Evolutionary conservation across 768 basidiomycete genomes (phyloP).

Genomic region (Amanita polypyramis): DNA sequence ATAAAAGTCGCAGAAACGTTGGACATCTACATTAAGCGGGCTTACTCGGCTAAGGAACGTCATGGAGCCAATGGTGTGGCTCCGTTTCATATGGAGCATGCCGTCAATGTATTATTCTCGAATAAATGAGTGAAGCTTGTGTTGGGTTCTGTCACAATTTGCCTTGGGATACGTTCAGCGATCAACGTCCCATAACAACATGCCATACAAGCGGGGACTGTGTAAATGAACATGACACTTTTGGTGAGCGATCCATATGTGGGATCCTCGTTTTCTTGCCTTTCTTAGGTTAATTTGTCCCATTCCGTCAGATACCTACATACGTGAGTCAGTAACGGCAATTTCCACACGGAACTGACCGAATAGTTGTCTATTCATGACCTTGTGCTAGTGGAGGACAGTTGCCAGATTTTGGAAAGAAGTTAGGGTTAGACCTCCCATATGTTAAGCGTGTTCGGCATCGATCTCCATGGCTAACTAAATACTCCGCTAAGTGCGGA

Average conservation of each 20-base stretch:
- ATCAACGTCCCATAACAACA: background rate
- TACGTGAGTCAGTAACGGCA: background rate
- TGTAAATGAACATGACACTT: background rate
- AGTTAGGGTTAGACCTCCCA: background rate
- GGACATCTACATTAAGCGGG: background rate
- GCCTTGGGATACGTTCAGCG: background rate
- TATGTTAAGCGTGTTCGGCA: background rate
- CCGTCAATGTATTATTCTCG: background rate
- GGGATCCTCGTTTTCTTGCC: background rate
- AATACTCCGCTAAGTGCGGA: background rate
- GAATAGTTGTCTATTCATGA: background rate
- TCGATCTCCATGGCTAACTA: background rate
- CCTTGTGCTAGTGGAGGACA: too few species aligned
- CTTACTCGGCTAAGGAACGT: background rate
- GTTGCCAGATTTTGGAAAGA: background rate
- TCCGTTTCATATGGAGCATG: constrained; percentile 1
- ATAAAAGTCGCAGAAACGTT: background rate
- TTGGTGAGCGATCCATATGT: background rate
- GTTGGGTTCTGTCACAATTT: background rate
- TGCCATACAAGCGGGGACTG: background rate
- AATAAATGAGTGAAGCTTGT: background rate
- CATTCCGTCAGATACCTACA: background rate
- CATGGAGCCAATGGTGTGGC: background rate
- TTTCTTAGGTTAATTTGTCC: background rate
- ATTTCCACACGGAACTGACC: background rate